Evolutionary conservation across 805 yeast genomes (phyloP), one percentile per base, ranked within the genome.

Genomic region (Saccharomycopsis malanga): DNA sequence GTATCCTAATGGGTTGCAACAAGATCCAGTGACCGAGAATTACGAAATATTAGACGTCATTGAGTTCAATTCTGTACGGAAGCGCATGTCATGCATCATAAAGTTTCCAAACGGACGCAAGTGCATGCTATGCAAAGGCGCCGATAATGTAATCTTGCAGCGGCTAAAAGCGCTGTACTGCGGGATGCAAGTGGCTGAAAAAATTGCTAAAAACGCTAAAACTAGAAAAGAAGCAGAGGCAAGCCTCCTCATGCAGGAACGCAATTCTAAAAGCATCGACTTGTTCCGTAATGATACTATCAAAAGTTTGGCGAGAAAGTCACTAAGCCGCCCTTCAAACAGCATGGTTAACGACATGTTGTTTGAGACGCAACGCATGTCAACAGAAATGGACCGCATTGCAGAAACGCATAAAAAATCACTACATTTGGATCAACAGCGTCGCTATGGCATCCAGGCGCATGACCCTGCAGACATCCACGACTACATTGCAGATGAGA

Each of bases 31-130:
- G 5, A 69, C 72, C 37, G 95, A 88, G 55, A 68, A 69, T 2
- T 93, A 85, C 62, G 79, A 83, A 56, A 69, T 93, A 6, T 66
- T 93, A 52, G 91, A 93, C 50, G 74, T 77, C 1, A 81, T 93
- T 49, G 97, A 91, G 48, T 93, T 93, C 59, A 72, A 91, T 0
- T 86, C 96, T 1, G 69, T 80, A 3, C 77, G 99, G 58, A 93
- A 93, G 65, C 74, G 98, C 59, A 93, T 93, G 99, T 87, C 97
- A 0, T 78, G 86, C n/a, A 61, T 91, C 7, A 81, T 88, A 1
- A 72, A 67, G 51, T 77, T 85, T 56, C 96, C 97, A 0, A 83
- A 85, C 60, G 77, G 77, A 4, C 73, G 83, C 49, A 73, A 88
- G 20, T 77, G 91, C 39, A 59, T 93, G 53, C 68, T 93, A 37